phyloP scores from a whole-genome alignment of 768 basidiomycete species.

The Termitomyces sp. region DNA sequence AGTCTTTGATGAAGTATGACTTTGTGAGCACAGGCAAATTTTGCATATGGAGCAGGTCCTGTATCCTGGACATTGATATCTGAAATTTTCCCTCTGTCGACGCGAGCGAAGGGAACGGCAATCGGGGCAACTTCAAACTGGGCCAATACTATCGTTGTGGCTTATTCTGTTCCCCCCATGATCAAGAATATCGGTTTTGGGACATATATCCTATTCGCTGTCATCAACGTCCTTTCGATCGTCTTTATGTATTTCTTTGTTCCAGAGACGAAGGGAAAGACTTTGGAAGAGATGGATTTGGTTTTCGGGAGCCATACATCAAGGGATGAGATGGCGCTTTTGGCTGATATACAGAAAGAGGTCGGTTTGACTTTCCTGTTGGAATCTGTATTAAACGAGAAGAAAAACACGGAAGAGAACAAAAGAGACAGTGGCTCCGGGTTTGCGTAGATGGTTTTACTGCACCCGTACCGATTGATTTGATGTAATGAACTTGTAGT shows the following conservation, averaged over 20 bases:
- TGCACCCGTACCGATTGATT: background rate
- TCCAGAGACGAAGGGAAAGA: conserved; percentile 25
- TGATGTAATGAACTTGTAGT: background rate
- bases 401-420: background rate
- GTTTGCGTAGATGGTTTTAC: background rate
- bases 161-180: conserved; percentile 28
- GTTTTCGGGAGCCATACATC: conserved; percentile 15
- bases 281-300: conserved; percentile 24
- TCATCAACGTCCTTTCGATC: conserved; percentile 22
- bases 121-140: conserved; percentile 36
- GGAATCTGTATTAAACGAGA: background rate
- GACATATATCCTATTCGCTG: conserved; percentile 28
- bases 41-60: conserved; percentile 11
- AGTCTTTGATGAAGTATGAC: conserved; percentile 8
- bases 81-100: conserved; percentile 36
- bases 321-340: conserved; percentile 10
- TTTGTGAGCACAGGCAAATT: background rate
- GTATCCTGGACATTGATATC: conserved; percentile 28
- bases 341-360: conserved; percentile 13
- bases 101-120: conserved; percentile 35
- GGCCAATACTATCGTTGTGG: conserved; percentile 30
- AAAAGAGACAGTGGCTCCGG: background rate
- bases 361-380: conserved; percentile 11
- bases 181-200: conserved; percentile 26
- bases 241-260: conserved; percentile 22